Conservation (phyloP, 164 flowering plant species). For the Stephania yunnanensis region DNA sequence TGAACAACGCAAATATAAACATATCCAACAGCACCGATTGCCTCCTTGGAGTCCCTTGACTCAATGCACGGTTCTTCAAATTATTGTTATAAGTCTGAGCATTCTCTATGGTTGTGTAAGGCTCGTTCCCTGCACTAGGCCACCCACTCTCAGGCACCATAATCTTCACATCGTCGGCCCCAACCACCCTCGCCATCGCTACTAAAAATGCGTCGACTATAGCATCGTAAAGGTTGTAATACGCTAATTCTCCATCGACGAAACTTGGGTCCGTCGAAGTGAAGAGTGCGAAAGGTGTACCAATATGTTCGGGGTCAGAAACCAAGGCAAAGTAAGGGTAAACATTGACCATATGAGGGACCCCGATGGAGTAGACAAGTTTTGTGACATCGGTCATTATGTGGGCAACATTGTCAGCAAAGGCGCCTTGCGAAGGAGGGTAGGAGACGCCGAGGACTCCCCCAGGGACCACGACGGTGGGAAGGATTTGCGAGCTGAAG, state of each 20-base stretch:
- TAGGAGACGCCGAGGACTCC: constrained; percentile 2
- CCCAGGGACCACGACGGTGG: neutral
- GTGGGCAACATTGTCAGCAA: neutral
- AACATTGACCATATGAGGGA: constrained; percentile 3
- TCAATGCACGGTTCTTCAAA: neutral
- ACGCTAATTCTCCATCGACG: neutral
- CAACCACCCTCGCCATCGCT: neutral
- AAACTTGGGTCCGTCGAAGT: neutral
- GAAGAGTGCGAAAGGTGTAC: constrained; percentile 1
- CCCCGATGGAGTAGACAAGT: neutral
- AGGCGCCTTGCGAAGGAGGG: constrained; percentile 3
- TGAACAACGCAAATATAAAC: constrained; percentile 7
- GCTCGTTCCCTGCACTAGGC: constrained; percentile 9
- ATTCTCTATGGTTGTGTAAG: neutral
- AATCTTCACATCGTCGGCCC: neutral
- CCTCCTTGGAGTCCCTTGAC: constrained; percentile 1
- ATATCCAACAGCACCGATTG: neutral
- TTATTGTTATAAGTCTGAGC: constrained; percentile 7
- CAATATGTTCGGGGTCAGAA: constrained; percentile 4
- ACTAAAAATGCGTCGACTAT: neutral
- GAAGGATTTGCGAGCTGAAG: neutral
- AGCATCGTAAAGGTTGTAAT: constrained; percentile 5
- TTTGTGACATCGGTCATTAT: neutral
- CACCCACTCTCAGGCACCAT: constrained; percentile 8
- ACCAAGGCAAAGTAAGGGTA: constrained; percentile 5